Evolutionary conservation across 2,329 filamentous ascomycete species (phyloP), one percentile per base, ranked within the genome.

Genomic region (Aspergillus ochraceoroseus): DNA sequence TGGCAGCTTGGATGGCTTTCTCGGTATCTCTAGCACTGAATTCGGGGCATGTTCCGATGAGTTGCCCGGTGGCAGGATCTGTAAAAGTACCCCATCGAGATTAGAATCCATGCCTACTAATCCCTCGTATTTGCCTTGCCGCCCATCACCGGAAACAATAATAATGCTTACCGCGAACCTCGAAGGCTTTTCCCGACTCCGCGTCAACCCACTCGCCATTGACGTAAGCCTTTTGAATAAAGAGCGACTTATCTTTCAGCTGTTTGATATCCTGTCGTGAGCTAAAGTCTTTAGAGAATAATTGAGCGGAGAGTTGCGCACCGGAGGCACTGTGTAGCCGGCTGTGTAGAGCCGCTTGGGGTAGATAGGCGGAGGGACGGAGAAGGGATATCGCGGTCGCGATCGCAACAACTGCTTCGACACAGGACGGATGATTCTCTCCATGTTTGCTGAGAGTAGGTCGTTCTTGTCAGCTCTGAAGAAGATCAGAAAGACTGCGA

Each of bases 181-280:
- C 82, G 65, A 96, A 98, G 31, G 87, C 95, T 76, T 94, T 82
- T 60, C 87, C 87, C 1, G 87, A 94, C 58, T 80, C 79, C 54
- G 90, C 86, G 54, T 77, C 75, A 47, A 94, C 78, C 86, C 89
- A 98, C 76, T 94, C 77, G 58, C 92, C 92, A 63, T 98, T 90
- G 59, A 96, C 82, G 61, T 90, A 95, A 57, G 80, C 70, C 61
- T 89, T 78, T 54, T 83, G 79, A 71, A 94, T 95, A 57, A 96
- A 78, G 45, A 98, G 77, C 15, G 83, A 86, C 23, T 79, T 77
- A 54, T 90, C 85, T 59, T 81, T 85, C 57, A 90, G 78, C 82
- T 88, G 35, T 4, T 32, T 27, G 0, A 2, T 4, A 20, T 3
- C 8, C 8, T 13, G 29, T 29, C n/a, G 29, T 53, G 17, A 55